Percentiles rank a stretch among this genome's conserved stretches.
phyloP scores from a whole-genome alignment of 345 rosid genomes.

The Gossypium anomalum region DNA sequence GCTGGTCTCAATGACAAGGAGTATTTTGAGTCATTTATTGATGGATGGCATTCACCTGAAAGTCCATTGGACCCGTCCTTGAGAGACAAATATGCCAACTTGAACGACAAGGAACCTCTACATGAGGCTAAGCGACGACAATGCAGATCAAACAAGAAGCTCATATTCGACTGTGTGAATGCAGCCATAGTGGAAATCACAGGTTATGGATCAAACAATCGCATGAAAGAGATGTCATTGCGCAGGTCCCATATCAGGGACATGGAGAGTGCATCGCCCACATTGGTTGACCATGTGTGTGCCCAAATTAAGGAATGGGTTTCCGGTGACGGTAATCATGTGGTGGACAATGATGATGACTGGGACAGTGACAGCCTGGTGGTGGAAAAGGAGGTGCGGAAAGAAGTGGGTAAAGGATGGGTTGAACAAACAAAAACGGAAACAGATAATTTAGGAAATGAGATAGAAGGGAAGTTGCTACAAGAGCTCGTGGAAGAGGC shows the following conservation, averaged over 20 bases:
- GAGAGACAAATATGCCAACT: constrained; percentile 46
- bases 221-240: constrained; percentile 22
- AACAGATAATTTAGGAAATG: constrained; percentile 45
- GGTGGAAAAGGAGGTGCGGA: constrained; percentile 60
- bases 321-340: constrained; percentile 29
- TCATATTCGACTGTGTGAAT: constrained; percentile 70
- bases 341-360: constrained; percentile 25
- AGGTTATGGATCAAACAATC: constrained; percentile 29
- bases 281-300: constrained; percentile 62
- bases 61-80: constrained; percentile 74
- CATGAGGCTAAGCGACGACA: constrained; percentile 72
- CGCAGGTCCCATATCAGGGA: constrained; percentile 14
- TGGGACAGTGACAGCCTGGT: constrained; percentile 57
- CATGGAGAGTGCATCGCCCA: constrained; percentile 20
- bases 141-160: constrained; percentile 56
- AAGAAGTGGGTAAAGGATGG: constrained; percentile 81
- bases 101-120: constrained; percentile 42
- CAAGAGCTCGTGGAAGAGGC: constrained; percentile 80
- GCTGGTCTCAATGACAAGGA: constrained; percentile 49
- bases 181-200: constrained; percentile 48
- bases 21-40: constrained; percentile 32
- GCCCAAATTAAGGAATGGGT: constrained; percentile 62
- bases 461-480: constrained; percentile 60
- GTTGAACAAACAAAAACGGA: constrained; percentile 41
- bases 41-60: constrained; percentile 65